Evolutionary conservation across 495 filamentous ascomycete species (phyloP).

Genomic region (Immersiella caudata): DNA sequence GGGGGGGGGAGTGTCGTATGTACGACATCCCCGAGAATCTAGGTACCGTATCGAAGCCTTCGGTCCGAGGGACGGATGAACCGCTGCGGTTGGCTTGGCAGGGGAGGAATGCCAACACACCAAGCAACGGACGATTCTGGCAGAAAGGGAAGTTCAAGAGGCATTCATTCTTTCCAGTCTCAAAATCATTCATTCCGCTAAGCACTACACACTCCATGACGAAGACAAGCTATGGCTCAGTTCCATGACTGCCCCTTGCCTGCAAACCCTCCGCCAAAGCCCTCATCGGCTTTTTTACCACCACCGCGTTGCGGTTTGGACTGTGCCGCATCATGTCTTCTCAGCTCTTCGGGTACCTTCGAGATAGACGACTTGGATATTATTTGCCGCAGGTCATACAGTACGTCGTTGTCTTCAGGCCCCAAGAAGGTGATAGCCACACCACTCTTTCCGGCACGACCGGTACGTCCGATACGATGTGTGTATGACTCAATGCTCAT

Average conservation of each 20-base stretch:
- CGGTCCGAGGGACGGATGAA: no score
- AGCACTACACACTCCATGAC: no score
- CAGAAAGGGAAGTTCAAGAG: background rate
- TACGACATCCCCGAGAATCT: background rate
- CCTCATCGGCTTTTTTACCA: slow-evolving; percentile 37
- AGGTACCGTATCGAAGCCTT: no score
- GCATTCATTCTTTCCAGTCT: background rate
- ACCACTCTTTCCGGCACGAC: slow-evolving; percentile 97
- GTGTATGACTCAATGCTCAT: slow-evolving; percentile 92
- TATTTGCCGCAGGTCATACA: slow-evolving; percentile 98
- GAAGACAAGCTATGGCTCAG: background rate
- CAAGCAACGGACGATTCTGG: background rate
- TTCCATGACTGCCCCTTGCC: slow-evolving; percentile 38
- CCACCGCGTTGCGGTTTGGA: slow-evolving; percentile 58
- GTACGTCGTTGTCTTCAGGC: slow-evolving; percentile 85
- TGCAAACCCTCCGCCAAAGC: slow-evolving; percentile 28
- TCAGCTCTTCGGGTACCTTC: slow-evolving; percentile 88
- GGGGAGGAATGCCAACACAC: no score
- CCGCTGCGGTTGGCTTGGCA: no score
- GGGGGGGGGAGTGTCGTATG: background rate
- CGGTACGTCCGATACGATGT: slow-evolving; percentile 96
- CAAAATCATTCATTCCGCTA: no score
- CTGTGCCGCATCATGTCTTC: slow-evolving; percentile 93
- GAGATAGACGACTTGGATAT: slow-evolving; percentile 88
- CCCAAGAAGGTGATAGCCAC: slow-evolving; percentile 96